These are phyloP conservation scores for Solanum bulbocastanum DNA, from an alignment of 257 asterid genomes.

Conservation along the genomic window DNA sequence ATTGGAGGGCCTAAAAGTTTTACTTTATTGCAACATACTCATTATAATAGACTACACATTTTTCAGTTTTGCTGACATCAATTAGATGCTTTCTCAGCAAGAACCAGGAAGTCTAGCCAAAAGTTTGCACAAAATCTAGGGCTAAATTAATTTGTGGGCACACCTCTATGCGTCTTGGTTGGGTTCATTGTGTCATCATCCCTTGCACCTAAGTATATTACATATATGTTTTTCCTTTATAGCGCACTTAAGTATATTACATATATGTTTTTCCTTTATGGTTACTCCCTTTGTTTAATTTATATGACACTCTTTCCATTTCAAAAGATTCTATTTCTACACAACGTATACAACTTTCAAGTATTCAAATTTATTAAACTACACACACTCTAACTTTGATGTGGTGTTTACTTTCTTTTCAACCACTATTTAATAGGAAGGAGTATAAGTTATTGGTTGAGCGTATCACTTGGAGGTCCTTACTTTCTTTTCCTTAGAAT, in stretches of 20 bases:
- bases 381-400: background rate
- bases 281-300: background rate
- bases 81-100: background rate
- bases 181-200: background rate
- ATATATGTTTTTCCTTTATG: background rate
- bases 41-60: background rate
- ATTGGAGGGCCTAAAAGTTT: background rate
- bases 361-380: background rate
- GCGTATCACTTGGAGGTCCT: background rate
- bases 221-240: background rate
- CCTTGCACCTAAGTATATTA: background rate
- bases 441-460: background rate
- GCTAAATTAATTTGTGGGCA: background rate
- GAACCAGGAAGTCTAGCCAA: background rate
- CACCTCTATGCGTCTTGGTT: background rate
- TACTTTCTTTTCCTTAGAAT: background rate
- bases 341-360: background rate
- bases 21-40: background rate
- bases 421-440: background rate
- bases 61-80: background rate
- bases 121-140: background rate
- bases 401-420: background rate
- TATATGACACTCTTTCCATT: background rate
- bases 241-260: background rate
- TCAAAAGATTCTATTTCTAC: background rate